These are phyloP conservation scores for Rhodotorula sp. DNA, from an alignment of 1,284 basidiomycete species.

Conservation along the genomic window DNA sequence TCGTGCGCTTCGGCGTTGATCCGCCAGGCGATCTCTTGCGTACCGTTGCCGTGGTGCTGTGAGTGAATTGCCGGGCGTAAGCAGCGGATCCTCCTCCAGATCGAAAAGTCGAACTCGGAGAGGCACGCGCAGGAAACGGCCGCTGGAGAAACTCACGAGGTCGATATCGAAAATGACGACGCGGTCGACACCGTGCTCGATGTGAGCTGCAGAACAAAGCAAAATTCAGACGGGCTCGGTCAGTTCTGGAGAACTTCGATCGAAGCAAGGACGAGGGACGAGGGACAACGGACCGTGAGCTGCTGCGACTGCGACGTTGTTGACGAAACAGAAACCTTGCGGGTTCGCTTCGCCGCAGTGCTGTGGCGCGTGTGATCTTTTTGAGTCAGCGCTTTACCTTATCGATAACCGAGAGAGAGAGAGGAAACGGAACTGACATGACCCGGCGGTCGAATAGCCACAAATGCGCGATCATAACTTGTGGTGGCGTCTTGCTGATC, in stretches of 20 bases:
- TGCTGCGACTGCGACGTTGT: slow-evolving; percentile 86
- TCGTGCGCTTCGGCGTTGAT: slow-evolving; percentile 84
- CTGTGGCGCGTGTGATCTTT: slow-evolving; percentile 50
- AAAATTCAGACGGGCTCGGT: background rate
- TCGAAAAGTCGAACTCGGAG: no score
- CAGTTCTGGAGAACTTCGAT: no score
- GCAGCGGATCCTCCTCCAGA: no score
- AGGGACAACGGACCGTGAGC: slow-evolving; percentile 63
- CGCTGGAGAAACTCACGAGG: slow-evolving; percentile 57
- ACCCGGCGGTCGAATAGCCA: slow-evolving; percentile 80
- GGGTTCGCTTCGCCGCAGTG: slow-evolving; percentile 86
- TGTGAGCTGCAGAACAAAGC: slow-evolving; percentile 61
- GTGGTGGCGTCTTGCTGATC: background rate
- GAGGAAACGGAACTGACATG: slow-evolving; percentile 51
- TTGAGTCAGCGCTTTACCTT: no score
- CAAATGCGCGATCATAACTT: slow-evolving; percentile 63
- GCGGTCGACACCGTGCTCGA: slow-evolving; percentile 73
- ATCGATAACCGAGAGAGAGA: background rate
- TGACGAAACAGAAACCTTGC: slow-evolving; percentile 84
- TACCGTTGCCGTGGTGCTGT: slow-evolving; percentile 69
- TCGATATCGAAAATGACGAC: slow-evolving; percentile 91
- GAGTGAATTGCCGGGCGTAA: background rate
- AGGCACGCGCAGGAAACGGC: no score
- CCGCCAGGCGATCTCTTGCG: slow-evolving; percentile 85
- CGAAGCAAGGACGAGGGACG: background rate